Evolutionary conservation across 2,329 filamentous ascomycete genomes (phyloP).

Genomic region (Apiospora arundinis): DNA sequence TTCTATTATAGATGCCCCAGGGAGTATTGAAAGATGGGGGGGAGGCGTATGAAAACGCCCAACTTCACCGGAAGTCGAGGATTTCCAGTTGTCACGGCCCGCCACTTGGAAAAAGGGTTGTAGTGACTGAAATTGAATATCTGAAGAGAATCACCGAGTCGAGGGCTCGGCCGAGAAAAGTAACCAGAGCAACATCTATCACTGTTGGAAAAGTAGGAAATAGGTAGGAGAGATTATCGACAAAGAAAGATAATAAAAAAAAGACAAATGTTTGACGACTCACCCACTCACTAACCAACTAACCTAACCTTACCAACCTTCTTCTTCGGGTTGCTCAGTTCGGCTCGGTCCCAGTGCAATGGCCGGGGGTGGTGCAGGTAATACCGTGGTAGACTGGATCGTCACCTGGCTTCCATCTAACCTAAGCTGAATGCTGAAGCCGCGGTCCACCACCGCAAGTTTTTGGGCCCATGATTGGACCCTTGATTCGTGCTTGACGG

Average conservation of each 20-base stretch:
- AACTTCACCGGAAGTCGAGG: not conserved
- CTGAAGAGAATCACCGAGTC: not conserved
- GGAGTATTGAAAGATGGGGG: not conserved
- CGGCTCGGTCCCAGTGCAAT: not conserved
- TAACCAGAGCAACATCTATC: not conserved
- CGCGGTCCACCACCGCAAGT: not conserved
- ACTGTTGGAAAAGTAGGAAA: not conserved
- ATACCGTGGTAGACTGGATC: not conserved
- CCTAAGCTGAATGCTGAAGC: not conserved
- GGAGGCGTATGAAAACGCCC: not conserved
- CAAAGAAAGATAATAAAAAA: not conserved
- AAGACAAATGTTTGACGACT: not conserved
- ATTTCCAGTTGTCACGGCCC: not conserved
- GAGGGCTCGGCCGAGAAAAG: not conserved
- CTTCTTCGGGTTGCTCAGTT: not conserved
- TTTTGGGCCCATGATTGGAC: not conserved
- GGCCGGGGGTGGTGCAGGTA: not conserved
- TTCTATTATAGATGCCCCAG: not conserved
- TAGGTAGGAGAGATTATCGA: not conserved
- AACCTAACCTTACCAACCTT: not conserved
- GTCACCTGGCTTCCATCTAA: slow-evolving; percentile 6
- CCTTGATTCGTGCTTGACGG: not conserved
- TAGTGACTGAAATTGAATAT: not conserved
- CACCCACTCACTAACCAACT: not conserved
- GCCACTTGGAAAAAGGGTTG: not conserved